Evolutionary conservation across 768 basidiomycete genomes (phyloP).

Genomic region (Tylopilus rubrobrunneus): DNA sequence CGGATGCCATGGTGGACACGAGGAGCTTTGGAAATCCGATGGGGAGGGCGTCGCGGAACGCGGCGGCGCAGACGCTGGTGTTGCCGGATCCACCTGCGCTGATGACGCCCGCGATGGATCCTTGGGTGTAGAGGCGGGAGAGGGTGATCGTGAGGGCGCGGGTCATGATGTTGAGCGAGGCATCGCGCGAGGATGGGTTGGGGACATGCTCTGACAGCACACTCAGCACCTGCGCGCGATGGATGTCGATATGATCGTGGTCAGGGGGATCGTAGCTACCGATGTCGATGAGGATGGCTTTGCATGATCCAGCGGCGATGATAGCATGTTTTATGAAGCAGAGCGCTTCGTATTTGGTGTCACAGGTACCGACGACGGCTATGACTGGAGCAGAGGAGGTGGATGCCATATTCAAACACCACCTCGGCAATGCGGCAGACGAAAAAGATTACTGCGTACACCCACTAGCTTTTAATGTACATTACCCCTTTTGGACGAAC

Average conservation of each 20-base stretch:
- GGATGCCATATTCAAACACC: too few species aligned
- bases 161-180: constrained; percentile 17
- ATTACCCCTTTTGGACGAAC: too few species aligned
- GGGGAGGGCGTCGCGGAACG: constrained; percentile 20
- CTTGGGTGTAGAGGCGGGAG: not conserved
- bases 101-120: constrained; percentile 20
- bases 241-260: constrained; percentile 18
- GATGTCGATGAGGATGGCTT: constrained; percentile 27
- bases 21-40: constrained; percentile 30
- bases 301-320: constrained; percentile 9
- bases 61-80: constrained; percentile 20
- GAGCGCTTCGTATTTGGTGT: constrained; percentile 25
- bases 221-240: constrained; percentile 18
- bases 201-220: not conserved
- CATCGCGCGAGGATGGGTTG: constrained; percentile 7
- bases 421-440: too few species aligned
- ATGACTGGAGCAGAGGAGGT: constrained; percentile 11
- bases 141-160: constrained; percentile 18
- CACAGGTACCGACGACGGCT: constrained; percentile 28
- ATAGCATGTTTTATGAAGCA: constrained; percentile 20
- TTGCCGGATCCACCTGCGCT: constrained; percentile 25
- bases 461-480: too few species aligned
- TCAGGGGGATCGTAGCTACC: constrained; percentile 17
- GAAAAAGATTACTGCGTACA: too few species aligned
- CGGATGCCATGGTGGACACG: constrained; percentile 32